Base-by-base conservation (phyloP, 495 filamentous ascomycete genomes). In the Terfezia boudieri region DNA sequence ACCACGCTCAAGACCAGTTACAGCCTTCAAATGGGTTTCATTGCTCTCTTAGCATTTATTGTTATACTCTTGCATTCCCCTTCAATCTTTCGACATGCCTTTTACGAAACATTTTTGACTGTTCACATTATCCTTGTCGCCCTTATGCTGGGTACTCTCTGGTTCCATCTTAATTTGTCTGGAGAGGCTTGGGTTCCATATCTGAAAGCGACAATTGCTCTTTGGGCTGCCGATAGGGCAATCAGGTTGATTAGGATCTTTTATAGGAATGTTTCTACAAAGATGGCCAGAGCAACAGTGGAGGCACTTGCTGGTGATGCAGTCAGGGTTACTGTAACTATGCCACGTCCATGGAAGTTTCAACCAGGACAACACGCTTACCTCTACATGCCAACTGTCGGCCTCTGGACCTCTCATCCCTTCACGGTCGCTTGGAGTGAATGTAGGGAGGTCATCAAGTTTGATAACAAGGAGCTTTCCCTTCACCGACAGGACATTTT, bases 31-130 rank as follows among this genome's bases (percentile, higher is more conserved):
- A 76, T 59, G 36, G 77, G 76, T 0, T 76, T 79, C 51, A 66
- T 77, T 51, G 76, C 68, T 32, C 77, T 76, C 0, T 65, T 71
- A 49, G 71, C 79, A 0, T 77, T 89, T 65, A 62, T 79, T 36
- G 70, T 73, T 49, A 77, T 94, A 36, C 56, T 70, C 14, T 66
- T 85, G 41, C 85, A 90, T 63, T 82, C 86, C 2, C 73, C 76
- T 10, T 88, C 84, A 11, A 74, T 79, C 17, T 70, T 92, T 52
- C 76, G 86, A 37, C 86, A 93, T 67, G 84, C 85, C n/a, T 89
- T 82, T 64, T 94, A 93, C 65, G 86, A 93, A 66, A 80, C 74
- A 0, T 94, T 94, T 71, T 76, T 92, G 56, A 68, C 84, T 54
- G 59, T 86, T 20, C 86, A 94, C 64, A 86, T 90, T 55, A 62